phyloP scores from a whole-genome alignment of 441 rosid species.

The Pelargonium citronellum region DNA sequence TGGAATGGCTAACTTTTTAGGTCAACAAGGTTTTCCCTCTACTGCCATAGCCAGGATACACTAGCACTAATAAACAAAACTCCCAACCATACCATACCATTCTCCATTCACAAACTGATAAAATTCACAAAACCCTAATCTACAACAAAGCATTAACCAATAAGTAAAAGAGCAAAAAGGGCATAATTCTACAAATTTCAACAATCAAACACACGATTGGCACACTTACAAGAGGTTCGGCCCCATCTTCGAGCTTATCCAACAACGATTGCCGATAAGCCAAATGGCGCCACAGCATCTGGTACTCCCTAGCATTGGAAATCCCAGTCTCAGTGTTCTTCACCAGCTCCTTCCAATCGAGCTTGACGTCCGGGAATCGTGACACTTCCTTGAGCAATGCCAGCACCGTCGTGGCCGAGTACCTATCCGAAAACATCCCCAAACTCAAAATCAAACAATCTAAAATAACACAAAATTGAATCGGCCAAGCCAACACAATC shows the following conservation, averaged over 20 bases:
- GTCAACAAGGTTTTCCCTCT: neutral
- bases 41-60: neutral
- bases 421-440: slow-evolving; percentile 1
- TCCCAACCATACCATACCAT: neutral
- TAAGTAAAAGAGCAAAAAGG: neutral
- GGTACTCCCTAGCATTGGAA: slow-evolving; percentile 15
- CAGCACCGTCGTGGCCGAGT: slow-evolving; percentile 14
- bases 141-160: neutral
- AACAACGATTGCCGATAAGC: neutral
- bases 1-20: neutral
- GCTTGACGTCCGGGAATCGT: neutral
- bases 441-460: neutral
- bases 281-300: slow-evolving; percentile 16
- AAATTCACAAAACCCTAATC: neutral
- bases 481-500: neutral
- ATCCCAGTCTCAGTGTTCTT: slow-evolving; percentile 12
- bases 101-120: neutral
- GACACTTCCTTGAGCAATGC: slow-evolving; percentile 9
- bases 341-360: slow-evolving; percentile 15
- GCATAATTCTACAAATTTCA: neutral
- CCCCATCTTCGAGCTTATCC: slow-evolving; percentile 7
- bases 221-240: slow-evolving; percentile 1
- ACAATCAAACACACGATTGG: neutral
- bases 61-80: neutral
- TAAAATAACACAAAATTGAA: neutral